Evolutionary conservation across 768 basidiomycete genomes (phyloP), one percentile per base, ranked within the genome.

Genomic region (Tubosaeta sp.): DNA sequence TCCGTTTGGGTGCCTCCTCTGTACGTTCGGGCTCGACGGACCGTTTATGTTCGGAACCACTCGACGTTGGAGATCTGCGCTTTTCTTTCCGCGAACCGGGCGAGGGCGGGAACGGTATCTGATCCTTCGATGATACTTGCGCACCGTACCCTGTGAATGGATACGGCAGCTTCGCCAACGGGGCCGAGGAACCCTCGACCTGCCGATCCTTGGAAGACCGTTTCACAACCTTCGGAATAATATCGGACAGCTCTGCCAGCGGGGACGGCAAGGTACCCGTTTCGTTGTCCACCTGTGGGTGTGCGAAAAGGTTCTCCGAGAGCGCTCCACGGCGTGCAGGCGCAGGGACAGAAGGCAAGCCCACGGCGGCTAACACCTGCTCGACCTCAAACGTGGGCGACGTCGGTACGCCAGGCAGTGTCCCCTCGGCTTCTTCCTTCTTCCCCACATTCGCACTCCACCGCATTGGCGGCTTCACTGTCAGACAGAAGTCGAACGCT

Each of bases 401-500:
- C 18, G 66, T 67, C 51, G 67, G 59, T 16, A 66, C 52, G 1
- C 69, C 69, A 16, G 62, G 56, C 4, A 68, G 32, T 11, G 53
- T 24, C n/a, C 49, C 56, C 41, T 58, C 67, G 1, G 54, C 55
- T 34, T 60, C 62, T 13, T 58, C 66, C 62, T 70, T 70, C 52
- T 70, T 70, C 24, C 64, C 56, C 52, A 60, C 56, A 45, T 54
- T 49, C 69, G 59, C 59, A 42, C 66, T 62, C 73, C 73, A 76
- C 1, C 72, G 60, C 21, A 66, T 50, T 11, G 60, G 51, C 7
- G 66, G 68, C 44, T 70, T 72, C 30, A 69, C 71, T 14, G 78
- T 79, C 35, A 82, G 70, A 62, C 93, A 94, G 57, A 93, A 86
- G 56, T 93, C 87, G 61, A 82, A 92, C 0, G 86, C 86, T 48